Conservation (phyloP, 139 green algal species). For the Auxenochlorella pyrenoidosa region DNA sequence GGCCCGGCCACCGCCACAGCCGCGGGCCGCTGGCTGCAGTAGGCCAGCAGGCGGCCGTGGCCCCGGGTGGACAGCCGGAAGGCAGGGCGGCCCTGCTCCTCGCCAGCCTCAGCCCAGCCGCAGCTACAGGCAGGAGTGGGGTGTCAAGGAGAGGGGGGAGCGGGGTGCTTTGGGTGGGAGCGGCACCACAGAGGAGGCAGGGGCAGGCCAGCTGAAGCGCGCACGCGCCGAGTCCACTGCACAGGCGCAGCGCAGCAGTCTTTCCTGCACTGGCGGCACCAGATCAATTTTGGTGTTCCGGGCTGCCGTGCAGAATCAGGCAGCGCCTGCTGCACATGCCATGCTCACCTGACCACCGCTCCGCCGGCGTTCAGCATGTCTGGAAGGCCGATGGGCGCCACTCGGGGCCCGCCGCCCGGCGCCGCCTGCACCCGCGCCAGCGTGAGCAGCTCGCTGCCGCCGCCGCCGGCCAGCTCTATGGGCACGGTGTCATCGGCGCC, state of each 20-base stretch:
- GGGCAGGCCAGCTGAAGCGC: neutral
- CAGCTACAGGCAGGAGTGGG: neutral
- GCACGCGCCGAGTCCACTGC: neutral
- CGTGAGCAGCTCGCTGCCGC: constrained; percentile 44
- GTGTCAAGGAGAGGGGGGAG: no score
- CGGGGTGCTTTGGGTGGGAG: no score
- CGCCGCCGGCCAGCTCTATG: neutral
- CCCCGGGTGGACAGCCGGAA: neutral
- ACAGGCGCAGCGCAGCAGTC: no score
- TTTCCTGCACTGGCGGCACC: neutral
- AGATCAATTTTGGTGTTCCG: neutral
- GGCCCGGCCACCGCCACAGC: neutral
- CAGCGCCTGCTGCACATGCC: neutral
- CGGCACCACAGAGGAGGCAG: no score
- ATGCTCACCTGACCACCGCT: constrained; percentile 52
- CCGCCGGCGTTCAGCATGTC: constrained; percentile 82
- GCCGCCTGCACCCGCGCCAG: constrained; percentile 2
- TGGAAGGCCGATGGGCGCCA: constrained; percentile 71
- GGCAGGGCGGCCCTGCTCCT: no score
- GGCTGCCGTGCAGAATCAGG: no score
- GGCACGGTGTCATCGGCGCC: neutral
- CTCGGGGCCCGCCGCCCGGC: constrained; percentile 20
- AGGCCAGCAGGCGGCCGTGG: neutral
- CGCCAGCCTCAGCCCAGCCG: neutral
- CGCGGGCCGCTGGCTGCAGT: neutral